Percentiles rank a stretch among this genome's conserved stretches.
Evolutionary conservation across 768 basidiomycete species (phyloP).

Genomic region (Leccinum olivaceopallidum): DNA sequence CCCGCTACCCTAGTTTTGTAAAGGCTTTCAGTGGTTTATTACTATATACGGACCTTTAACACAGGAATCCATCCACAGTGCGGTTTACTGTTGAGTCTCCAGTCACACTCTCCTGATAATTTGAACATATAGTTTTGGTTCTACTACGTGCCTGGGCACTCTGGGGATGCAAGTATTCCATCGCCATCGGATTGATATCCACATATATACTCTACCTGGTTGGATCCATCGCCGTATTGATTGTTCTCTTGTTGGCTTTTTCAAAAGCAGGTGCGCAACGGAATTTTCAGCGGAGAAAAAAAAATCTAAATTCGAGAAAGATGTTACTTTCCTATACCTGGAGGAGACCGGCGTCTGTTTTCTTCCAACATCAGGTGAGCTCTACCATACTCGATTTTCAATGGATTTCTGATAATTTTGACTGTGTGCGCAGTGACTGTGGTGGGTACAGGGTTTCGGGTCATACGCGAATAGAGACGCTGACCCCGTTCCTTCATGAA

Average conservation of each 20-base stretch:
- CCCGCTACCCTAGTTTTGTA: conserved; percentile 10
- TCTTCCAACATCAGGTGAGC: not conserved
- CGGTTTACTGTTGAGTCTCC: not conserved
- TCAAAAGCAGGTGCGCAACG: not conserved
- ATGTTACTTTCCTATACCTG: conserved; percentile 1
- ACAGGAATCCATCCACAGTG: conserved; percentile 16
- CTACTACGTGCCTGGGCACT: conserved; percentile 23
- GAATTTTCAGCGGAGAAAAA: not conserved
- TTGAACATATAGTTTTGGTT: conserved; percentile 11
- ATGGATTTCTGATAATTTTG: not conserved
- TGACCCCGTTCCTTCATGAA: not conserved
- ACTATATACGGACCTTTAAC: not conserved
- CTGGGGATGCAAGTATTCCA: conserved; percentile 14
- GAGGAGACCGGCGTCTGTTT: not conserved
- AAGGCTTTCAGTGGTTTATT: not conserved
- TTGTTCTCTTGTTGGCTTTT: not conserved
- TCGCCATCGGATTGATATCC: conserved; percentile 7
- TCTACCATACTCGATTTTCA: not conserved
- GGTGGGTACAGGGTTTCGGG: not conserved
- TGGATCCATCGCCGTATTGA: not conserved
- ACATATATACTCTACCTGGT: conserved; percentile 12
- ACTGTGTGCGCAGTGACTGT: not conserved
- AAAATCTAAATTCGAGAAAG: not conserved
- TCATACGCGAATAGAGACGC: no score
- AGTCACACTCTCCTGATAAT: not conserved